Conservation (phyloP, 2,329 filamentous ascomycete genomes). For the Colletotrichum tabaci region DNA sequence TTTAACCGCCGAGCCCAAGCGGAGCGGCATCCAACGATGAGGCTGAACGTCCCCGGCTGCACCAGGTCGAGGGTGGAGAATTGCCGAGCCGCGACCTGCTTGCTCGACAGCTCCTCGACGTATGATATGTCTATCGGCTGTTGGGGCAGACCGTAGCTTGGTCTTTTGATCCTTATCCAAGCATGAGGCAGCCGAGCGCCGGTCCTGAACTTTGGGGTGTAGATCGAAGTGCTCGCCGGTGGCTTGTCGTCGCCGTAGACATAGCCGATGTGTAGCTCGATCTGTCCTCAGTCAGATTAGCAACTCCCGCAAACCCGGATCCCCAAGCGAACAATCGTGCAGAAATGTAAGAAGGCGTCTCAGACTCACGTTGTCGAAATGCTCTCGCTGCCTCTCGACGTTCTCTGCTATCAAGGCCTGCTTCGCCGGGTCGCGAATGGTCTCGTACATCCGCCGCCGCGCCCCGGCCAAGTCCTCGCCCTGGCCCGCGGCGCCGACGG, state of each 20-base stretch:
- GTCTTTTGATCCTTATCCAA: slow-evolving; percentile 50
- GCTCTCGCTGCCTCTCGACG: slow-evolving; percentile 56
- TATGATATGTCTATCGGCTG: slow-evolving; percentile 53
- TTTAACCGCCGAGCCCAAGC: slow-evolving; percentile 10
- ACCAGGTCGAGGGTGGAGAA: slow-evolving; percentile 56
- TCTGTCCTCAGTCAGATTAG: slow-evolving; percentile 28
- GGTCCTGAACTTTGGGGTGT: slow-evolving; percentile 52
- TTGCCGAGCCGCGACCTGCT: slow-evolving; percentile 47
- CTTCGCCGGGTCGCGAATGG: slow-evolving; percentile 50
- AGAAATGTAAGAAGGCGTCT: no score
- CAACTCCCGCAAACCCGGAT: no score
- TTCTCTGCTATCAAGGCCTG: slow-evolving; percentile 49
- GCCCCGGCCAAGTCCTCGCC: slow-evolving; percentile 48
- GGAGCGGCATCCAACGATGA: slow-evolving; percentile 5
- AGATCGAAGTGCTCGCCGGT: slow-evolving; percentile 55
- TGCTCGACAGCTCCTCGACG: slow-evolving; percentile 49
- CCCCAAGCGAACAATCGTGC: no score
- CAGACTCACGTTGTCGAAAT: slow-evolving; percentile 56
- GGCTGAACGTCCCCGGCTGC: slow-evolving; percentile 1
- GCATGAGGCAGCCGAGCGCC: slow-evolving; percentile 59
- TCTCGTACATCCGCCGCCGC: slow-evolving; percentile 49
- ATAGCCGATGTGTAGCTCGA: slow-evolving; percentile 61
- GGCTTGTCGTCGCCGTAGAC: slow-evolving; percentile 54
- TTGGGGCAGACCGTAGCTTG: slow-evolving; percentile 20
- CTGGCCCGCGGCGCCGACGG: slow-evolving; percentile 52